Base-by-base conservation (phyloP, 2,329 filamentous ascomycete genomes). In the Pseudocercospora ulei region DNA sequence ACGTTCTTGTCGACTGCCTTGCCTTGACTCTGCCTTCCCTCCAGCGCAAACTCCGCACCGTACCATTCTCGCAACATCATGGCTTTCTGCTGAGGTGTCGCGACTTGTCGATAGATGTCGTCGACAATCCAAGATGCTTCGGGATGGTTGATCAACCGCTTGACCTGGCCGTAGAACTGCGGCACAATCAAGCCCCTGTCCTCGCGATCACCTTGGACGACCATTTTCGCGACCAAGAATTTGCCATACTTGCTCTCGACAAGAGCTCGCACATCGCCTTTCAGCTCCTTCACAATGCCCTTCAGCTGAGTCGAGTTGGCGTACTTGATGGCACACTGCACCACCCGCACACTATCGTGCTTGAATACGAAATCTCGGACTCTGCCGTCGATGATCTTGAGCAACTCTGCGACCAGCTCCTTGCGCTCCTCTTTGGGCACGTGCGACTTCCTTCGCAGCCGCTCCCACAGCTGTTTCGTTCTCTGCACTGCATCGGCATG, bases 111-210 rank as follows among this genome's bases (percentile, higher is more conserved):
- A 67, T 96, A 98, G 51, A 95, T 82, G 62, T 98, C 90, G 61
- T 98, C 92, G 26, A 98, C 69, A 52, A 98, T 96, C 87, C 90
- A 98, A 25, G 85, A 87, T 19, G 84, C 90, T 64, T 98, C 92
- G 1, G 88, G 76, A 63, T 98, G 90, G 62, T 94, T 90, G 61
- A 96, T 95, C 57, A 96, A 69, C 56, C 86, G 83, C 58, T 84
- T 82, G 47, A 96, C 82, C 61, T 88, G 79, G 42, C 90, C 87
- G 62, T 90, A 95, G 65, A 98, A 96, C 61, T 98, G 87, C 27
- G 84, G 80, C 7, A 98, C 78, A 54, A 98, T 83, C 50, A 92
- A 65, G 58, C 94, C 82, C 55, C 86, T 76, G 48, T 92, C 85
- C 62, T 88, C 82, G 25, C 76, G 69, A 58, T 95, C 85, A 46